These are phyloP conservation scores for Beauveria asiatica DNA, from an alignment of 2,329 filamentous ascomycete species.

Conservation along the genomic window DNA sequence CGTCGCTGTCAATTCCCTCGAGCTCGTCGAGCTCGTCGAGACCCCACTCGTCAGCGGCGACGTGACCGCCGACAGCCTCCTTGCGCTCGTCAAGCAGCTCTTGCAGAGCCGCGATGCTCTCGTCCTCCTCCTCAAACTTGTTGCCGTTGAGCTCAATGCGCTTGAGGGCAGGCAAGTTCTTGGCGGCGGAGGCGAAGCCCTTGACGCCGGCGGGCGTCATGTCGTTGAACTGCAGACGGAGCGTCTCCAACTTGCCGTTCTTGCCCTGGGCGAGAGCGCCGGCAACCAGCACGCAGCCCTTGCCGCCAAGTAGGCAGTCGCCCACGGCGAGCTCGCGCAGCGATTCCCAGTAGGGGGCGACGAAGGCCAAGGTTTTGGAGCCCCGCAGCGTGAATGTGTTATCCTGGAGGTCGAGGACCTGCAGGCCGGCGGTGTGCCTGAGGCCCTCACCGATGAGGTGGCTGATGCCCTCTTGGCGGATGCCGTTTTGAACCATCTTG, in stretches of 20 bases:
- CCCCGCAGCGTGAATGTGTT: constrained; percentile 89
- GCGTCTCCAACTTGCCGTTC: constrained; percentile 69
- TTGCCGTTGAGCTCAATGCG: constrained; percentile 94
- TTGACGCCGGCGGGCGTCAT: constrained; percentile 71
- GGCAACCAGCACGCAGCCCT: constrained; percentile 67
- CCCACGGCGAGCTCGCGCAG: constrained; percentile 80
- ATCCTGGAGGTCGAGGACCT: constrained; percentile 85
- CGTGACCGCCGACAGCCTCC: constrained; percentile 58
- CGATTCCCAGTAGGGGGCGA: constrained; percentile 63
- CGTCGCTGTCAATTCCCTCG: constrained; percentile 64
- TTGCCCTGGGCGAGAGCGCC: constrained; percentile 64
- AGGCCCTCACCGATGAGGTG: constrained; percentile 73
- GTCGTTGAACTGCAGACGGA: constrained; percentile 90
- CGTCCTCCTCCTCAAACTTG: constrained; percentile 82
- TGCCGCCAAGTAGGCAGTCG: constrained; percentile 74
- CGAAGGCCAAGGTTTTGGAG: constrained; percentile 67
- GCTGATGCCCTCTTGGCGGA: constrained; percentile 85
- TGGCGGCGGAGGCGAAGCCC: constrained; percentile 59
- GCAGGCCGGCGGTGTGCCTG: constrained; percentile 56
- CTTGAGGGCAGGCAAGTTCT: constrained; percentile 65
- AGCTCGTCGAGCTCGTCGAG: constrained; percentile 81
- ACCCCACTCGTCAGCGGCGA: constrained; percentile 70
- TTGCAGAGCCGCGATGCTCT: constrained; percentile 57
- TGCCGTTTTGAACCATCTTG: constrained; percentile 98
- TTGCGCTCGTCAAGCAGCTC: constrained; percentile 69